Evolutionary conservation across 2,329 filamentous ascomycete genomes (phyloP).

Genomic region (Acephala macrosclerotiorum): DNA sequence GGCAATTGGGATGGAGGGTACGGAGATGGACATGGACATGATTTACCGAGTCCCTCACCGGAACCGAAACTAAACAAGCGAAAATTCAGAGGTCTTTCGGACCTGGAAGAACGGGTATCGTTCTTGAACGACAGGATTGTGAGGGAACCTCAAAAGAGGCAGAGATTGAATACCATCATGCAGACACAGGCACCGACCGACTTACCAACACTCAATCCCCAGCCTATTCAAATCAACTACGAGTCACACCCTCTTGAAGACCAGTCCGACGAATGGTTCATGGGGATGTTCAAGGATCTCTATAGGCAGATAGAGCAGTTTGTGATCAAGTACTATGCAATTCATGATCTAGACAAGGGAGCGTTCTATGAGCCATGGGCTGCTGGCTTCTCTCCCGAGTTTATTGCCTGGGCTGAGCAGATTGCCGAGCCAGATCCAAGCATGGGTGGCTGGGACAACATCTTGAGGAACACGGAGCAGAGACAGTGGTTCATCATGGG

Average conservation of each 20-base stretch:
- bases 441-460: conserved; percentile 35
- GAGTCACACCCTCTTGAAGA: conserved; percentile 30
- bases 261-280: conserved; percentile 34
- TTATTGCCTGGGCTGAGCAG: conserved; percentile 31
- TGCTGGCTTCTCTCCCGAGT: conserved; percentile 29
- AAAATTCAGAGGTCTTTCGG: not conserved
- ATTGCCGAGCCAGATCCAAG: conserved; percentile 36
- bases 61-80: not conserved
- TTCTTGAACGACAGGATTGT: not conserved
- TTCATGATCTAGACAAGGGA: conserved; percentile 22
- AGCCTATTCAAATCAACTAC: conserved; percentile 27
- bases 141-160: not conserved
- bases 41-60: not conserved
- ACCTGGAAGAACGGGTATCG: not conserved
- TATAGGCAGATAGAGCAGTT: conserved; percentile 22
- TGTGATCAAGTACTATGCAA: conserved; percentile 26
- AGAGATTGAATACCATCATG: not conserved
- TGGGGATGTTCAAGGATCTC: conserved; percentile 27
- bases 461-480: conserved; percentile 32
- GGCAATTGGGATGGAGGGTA: not conserved
- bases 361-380: conserved; percentile 29
- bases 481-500: conserved; percentile 38
- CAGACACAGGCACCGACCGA: conserved; percentile 15
- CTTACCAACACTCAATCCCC: conserved; percentile 21
- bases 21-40: not conserved